These are phyloP conservation scores for Hippophae gyantsensis DNA, from an alignment of 306 rosid genomes.

Conservation along the genomic window DNA sequence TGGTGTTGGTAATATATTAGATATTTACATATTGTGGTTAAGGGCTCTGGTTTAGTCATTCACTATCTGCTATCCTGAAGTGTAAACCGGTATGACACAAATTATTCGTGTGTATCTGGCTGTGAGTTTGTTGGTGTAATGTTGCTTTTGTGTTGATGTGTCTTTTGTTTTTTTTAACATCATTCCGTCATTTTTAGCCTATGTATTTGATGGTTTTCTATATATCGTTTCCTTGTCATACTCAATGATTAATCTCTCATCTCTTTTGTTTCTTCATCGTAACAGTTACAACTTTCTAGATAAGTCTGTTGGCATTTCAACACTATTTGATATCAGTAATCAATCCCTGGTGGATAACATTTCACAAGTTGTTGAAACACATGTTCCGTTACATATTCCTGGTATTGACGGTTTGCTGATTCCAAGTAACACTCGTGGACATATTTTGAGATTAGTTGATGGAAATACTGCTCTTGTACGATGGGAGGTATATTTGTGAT, in stretches of 20 bases:
- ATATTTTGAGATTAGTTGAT: slow-evolving; percentile 52
- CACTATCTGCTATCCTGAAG: too few relatives aligned
- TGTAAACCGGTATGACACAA: too few relatives aligned
- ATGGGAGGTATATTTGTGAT: slow-evolving; percentile 71
- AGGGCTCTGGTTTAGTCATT: too few relatives aligned
- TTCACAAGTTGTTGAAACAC: slow-evolving; percentile 49
- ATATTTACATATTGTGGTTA: too few relatives aligned
- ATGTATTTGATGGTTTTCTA: background rate
- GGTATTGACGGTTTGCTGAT: slow-evolving; percentile 72
- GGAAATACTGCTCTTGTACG: slow-evolving; percentile 71
- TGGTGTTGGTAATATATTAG: background rate
- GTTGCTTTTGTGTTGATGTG: too few relatives aligned
- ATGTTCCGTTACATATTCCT: slow-evolving; percentile 47
- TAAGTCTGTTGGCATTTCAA: slow-evolving; percentile 70
- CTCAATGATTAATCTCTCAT: background rate
- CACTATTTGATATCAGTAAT: slow-evolving; percentile 51
- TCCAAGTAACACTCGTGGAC: slow-evolving; percentile 73
- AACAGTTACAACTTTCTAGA: slow-evolving; percentile 80
- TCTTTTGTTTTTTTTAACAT: too few relatives aligned
- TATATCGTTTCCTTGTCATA: background rate
- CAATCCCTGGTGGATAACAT: slow-evolving; percentile 31
- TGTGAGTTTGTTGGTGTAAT: too few relatives aligned
- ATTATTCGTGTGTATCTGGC: too few relatives aligned
- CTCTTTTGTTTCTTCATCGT: slow-evolving; percentile 15
- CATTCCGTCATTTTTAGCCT: too few relatives aligned